Percentiles rank a stretch among this genome's conserved stretches.
Conservation (phyloP, 352 stramenopile genomes). For the Phytophthora syringae region DNA sequence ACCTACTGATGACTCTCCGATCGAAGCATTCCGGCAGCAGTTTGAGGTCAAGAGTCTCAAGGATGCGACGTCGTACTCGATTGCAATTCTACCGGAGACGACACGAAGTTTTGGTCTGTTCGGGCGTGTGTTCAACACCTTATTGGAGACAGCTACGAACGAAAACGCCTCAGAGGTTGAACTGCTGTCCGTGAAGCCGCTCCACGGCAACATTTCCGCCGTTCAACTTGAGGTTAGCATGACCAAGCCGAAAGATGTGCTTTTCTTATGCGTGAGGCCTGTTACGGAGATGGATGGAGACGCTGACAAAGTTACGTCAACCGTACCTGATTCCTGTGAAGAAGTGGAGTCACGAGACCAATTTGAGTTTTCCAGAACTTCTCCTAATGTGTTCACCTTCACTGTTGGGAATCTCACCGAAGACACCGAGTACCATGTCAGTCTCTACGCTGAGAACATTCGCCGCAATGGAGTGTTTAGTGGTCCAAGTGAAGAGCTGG, state of each 20-base stretch:
- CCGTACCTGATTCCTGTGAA: conserved; percentile 16
- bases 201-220: conserved; percentile 43
- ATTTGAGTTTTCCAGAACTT: conserved; percentile 30
- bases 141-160: conserved; percentile 67
- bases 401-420: conserved; percentile 61
- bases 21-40: conserved; percentile 23
- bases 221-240: conserved; percentile 57
- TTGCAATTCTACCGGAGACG: conserved; percentile 74
- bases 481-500: conserved; percentile 6
- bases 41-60: conserved; percentile 52
- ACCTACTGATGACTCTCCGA: background rate
- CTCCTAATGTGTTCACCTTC: conserved; percentile 43
- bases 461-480: conserved; percentile 65
- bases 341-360: conserved; percentile 39
- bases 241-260: conserved; percentile 61
- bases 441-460: conserved; percentile 63
- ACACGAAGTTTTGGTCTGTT: conserved; percentile 68
- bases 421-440: conserved; percentile 49
- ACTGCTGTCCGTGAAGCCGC: conserved; percentile 35
- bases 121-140: conserved; percentile 41
- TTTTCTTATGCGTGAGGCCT: conserved; percentile 49
- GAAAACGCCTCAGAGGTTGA: conserved; percentile 66
- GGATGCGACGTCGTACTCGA: conserved; percentile 56
- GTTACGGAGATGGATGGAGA: background rate
- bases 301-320: background rate